Base-by-base conservation (phyloP, 208 protist genomes). In the Acanthamoeba healyi region DNA sequence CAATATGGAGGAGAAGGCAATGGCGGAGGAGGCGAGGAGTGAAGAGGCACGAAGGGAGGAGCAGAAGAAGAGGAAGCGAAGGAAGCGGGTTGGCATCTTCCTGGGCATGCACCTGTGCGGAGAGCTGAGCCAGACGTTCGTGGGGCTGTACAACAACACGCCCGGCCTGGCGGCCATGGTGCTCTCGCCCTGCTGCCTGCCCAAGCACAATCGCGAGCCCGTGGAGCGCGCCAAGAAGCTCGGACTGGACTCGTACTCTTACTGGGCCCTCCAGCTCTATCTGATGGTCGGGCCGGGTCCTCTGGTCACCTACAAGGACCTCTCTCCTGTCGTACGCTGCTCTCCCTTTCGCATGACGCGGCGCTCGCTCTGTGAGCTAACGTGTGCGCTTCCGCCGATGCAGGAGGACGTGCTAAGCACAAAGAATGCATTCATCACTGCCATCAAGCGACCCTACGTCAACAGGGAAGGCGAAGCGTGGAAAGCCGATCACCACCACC, bases 121-220 rank as follows among this genome's bases (percentile, higher is more conserved):
- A 3, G 79, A 88, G 51, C 79, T 88, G 44, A 88, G 79, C 46
- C 44, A 88, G 44, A 88, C 44, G 22, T 88, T 88, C 32, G 34
- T 88, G 1, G n/a, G 24, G 2, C 79, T 88, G 17, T 88, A 88
- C 79, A 88, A 88, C 79, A 88, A 61, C 32, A 63, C 46, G 51
- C 49, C 44, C 5, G 51, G 51, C 26, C 79, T 88, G 49, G 51
- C 51, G 14, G 79, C 26, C 46, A 88, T 88, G 79, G 32, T 88
- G n/a, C 79, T 88, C 79, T 88, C 79, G 32, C 79, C 79, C 29
- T 88, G 79, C 79, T 88, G 79, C 34, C 34, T 88, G 44, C 79
- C 79, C 44, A 88, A 88, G 79, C 79, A 88, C 34, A 44, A 88
- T 19, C 49, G 51, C 32, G 34, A 14, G 22, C 49, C 51, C 29